Evolutionary conservation across 148 eudicot genomes (phyloP).

Genomic region (Chenopodium formosanum): DNA sequence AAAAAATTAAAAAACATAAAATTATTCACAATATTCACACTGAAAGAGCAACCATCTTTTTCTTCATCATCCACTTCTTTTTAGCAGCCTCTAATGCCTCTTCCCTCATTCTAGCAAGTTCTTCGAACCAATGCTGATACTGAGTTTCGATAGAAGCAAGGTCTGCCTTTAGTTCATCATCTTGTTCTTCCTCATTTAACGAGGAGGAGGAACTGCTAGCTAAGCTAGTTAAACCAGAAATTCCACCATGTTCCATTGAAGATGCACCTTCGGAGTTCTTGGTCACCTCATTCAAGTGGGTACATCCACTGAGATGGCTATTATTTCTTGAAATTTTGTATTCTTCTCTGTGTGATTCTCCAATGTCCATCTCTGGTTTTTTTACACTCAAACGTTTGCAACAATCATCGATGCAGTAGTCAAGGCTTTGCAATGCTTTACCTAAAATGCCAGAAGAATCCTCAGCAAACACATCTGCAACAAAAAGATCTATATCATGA

Average conservation of each 20-base stretch:
- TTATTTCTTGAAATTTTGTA: slow-evolving; percentile 31
- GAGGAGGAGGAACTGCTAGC: slow-evolving; percentile 47
- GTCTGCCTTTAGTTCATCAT: slow-evolving; percentile 52
- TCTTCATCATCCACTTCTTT: slow-evolving; percentile 64
- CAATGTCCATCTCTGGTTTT: slow-evolving; percentile 39
- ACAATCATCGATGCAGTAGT: slow-evolving; percentile 24
- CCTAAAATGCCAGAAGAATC: slow-evolving; percentile 21
- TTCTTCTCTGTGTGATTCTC: slow-evolving; percentile 31
- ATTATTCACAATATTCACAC: slow-evolving; percentile 6
- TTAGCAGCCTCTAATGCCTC: slow-evolving; percentile 57
- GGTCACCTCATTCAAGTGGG: slow-evolving; percentile 16
- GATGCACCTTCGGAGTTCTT: slow-evolving; percentile 33
- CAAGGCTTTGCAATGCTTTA: slow-evolving; percentile 18
- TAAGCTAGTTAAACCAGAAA: slow-evolving; percentile 35
- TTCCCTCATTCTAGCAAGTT: slow-evolving; percentile 50
- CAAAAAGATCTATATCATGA: slow-evolving; percentile 29
- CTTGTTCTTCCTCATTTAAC: slow-evolving; percentile 34
- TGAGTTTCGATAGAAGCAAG: slow-evolving; percentile 54
- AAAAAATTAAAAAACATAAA: background rate
- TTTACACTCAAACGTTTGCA: slow-evolving; percentile 29
- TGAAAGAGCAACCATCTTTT: slow-evolving; percentile 35
- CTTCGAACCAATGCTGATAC: slow-evolving; percentile 58
- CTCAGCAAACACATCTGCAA: slow-evolving; percentile 32
- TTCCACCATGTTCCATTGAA: slow-evolving; percentile 26
- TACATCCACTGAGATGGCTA: slow-evolving; percentile 27